Base-by-base conservation (phyloP, 108 stramenopile genomes). In the Cyclotella atomus region DNA sequence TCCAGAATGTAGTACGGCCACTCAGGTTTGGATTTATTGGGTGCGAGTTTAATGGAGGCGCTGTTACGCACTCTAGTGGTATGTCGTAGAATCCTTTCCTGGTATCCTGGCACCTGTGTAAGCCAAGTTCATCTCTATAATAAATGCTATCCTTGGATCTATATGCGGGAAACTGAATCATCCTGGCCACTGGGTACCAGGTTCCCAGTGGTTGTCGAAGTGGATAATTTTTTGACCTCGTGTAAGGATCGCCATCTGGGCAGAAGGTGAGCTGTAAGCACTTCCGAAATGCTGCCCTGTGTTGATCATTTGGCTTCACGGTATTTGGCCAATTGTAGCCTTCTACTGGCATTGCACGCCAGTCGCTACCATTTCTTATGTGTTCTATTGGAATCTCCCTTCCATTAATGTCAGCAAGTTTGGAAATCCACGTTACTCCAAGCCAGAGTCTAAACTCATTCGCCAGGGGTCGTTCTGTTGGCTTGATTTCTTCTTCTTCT, bases 361-460 rank as follows among this genome's bases (percentile, higher is more conserved):
- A 56, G 5, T 56, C 55, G 55, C 63, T 45, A 0, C 34, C 24
- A 44, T 45, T 45, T 9, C 17, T 9, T 21, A 64, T n/a, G n/a
- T n/a, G n/a, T n/a, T n/a, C 24, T 27, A 15, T 43, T 21, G 10
- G 19, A 21, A 17, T 17, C 3, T 9, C 15, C 3, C 30, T 66
- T 1, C 1, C 9, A 2, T 44, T 14, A 1, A 28, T 49, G 19
- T 29, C 15, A 8, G 65, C 65, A 1, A 64, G 4, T 1, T 64
- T 43, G 0, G 63, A 30, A 21, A 64, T 43, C 4, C 21, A 45
- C 8, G 29, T 47, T 23, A 66, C 30, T 32, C 65, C 12, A 1
- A 52, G 1, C 47, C 49, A 66, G 1, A 66, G 24, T 29, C 65
- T 38, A 32, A 30, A 29, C 32, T 47, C 65, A 17, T 49, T 52